Percentiles rank a stretch among this genome's conserved stretches.
These are phyloP conservation scores for Citrus cavaleriei DNA, from an alignment of 345 rosid species.

Conservation along the genomic window DNA sequence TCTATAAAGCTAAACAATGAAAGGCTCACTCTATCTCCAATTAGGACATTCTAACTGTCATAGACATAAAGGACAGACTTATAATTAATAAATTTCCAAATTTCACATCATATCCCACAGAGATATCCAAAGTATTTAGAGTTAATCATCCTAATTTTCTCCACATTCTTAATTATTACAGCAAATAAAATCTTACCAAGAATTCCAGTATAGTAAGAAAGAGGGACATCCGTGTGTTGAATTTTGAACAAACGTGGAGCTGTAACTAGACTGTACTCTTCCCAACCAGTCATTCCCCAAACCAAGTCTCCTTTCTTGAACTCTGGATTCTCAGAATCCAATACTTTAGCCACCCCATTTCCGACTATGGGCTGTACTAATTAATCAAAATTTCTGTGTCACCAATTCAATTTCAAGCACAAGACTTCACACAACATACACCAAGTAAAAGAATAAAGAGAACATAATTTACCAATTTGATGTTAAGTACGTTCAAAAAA, in stretches of 20 bases:
- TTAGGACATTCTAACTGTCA: neutral
- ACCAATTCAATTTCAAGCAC: neutral
- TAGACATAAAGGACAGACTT: neutral
- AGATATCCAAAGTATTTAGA: neutral
- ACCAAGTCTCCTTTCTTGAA: slow-evolving; percentile 51
- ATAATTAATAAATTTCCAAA: too few species aligned
- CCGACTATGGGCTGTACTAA: slow-evolving; percentile 44
- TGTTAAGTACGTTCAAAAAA: neutral
- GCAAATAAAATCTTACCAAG: slow-evolving; percentile 5
- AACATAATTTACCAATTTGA: too few species aligned
- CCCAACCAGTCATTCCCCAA: slow-evolving; percentile 64
- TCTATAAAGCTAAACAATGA: neutral
- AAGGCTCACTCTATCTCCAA: neutral
- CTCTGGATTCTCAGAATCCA: slow-evolving; percentile 52
- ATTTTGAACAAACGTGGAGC: slow-evolving; percentile 37
- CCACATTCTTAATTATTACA: neutral
- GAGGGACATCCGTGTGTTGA: slow-evolving; percentile 19
- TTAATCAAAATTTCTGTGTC: neutral
- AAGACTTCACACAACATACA: neutral
- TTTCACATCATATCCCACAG: neutral
- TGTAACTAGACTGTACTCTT: slow-evolving; percentile 48
- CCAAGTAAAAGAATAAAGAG: neutral
- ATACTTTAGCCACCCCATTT: slow-evolving; percentile 51
- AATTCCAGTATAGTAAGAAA: slow-evolving; percentile 25
- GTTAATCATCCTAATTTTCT: neutral